phyloP scores from a whole-genome alignment of 177 flowering plant species.

The Vitis hybrid region DNA sequence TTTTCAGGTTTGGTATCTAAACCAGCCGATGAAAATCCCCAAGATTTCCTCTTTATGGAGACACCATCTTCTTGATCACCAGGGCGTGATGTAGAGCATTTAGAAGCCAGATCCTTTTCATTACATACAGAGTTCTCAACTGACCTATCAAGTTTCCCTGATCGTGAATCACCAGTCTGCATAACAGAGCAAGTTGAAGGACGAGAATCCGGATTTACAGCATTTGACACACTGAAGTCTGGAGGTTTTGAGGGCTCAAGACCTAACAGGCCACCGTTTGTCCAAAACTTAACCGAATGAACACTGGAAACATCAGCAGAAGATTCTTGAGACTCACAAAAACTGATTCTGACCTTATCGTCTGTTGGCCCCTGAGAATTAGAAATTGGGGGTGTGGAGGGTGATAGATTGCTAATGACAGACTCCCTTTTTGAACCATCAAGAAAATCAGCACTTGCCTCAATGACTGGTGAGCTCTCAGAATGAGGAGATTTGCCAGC shows the following conservation, averaged over 20 bases:
- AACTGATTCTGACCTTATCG: slow-evolving; percentile 23
- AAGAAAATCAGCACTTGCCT: slow-evolving; percentile 16
- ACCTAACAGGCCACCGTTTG: slow-evolving; percentile 86
- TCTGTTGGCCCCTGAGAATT: slow-evolving; percentile 12
- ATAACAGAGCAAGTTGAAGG: slow-evolving; percentile 12
- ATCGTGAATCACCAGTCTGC: slow-evolving; percentile 4
- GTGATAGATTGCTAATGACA: slow-evolving; percentile 15
- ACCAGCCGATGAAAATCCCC: slow-evolving; percentile 16
- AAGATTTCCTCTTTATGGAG: slow-evolving; percentile 6
- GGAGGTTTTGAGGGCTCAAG: slow-evolving; percentile 93
- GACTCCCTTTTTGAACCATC: slow-evolving; percentile 26
- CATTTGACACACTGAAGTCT: slow-evolving; percentile 31
- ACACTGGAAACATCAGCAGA: slow-evolving; percentile 24
- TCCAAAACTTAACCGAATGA: slow-evolving; percentile 58
- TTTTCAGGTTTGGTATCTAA: slow-evolving; percentile 24
- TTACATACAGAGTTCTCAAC: not conserved
- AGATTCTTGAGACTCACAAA: slow-evolving; percentile 28
- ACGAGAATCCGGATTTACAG: slow-evolving; percentile 18
- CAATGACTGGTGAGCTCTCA: slow-evolving; percentile 16
- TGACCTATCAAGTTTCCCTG: not conserved
- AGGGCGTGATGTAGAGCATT: slow-evolving; percentile 14
- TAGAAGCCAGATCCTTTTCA: slow-evolving; percentile 6
- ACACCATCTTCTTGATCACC: slow-evolving; percentile 23
- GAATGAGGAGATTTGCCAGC: slow-evolving; percentile 16
- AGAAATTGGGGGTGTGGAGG: slow-evolving; percentile 20